phyloP scores from a whole-genome alignment of 1,139 yeast species.

The Kluyveromyces sp. region DNA sequence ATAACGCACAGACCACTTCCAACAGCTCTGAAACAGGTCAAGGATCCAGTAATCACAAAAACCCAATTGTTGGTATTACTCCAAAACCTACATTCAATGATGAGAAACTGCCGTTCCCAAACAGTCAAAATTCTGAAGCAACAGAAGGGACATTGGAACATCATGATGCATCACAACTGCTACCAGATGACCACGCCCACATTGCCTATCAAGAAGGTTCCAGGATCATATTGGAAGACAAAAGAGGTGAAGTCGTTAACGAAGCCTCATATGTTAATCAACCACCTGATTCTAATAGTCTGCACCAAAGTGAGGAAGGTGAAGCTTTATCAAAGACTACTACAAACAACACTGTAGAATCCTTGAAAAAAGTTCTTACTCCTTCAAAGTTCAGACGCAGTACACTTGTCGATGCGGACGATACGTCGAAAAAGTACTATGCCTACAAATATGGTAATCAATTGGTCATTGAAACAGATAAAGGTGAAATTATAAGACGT shows the following conservation, averaged over 20 bases:
- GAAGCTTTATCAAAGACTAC: slow-evolving; percentile 9
- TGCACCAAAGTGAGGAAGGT: slow-evolving; percentile 14
- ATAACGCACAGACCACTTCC: neutral
- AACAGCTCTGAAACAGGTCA: neutral
- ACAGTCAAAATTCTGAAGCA: neutral
- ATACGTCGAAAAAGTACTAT: slow-evolving; percentile 31
- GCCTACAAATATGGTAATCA: slow-evolving; percentile 64
- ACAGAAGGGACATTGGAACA: slow-evolving; percentile 2
- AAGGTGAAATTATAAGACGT: slow-evolving; percentile 83
- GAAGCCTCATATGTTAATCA: slow-evolving; percentile 22
- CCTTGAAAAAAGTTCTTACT: slow-evolving; percentile 16
- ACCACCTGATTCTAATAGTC: slow-evolving; percentile 17
- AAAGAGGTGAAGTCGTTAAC: slow-evolving; percentile 69
- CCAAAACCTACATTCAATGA: slow-evolving; percentile 16
- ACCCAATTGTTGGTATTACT: slow-evolving; percentile 12
- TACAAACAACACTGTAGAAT: slow-evolving; percentile 16
- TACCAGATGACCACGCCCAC: neutral
- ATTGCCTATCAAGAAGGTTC: slow-evolving; percentile 70
- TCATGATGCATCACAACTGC: slow-evolving; percentile 2
- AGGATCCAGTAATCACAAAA: neutral
- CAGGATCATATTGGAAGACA: slow-evolving; percentile 67
- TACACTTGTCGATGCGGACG: slow-evolving; percentile 8
- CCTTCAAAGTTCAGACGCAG: slow-evolving; percentile 11
- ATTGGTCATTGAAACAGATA: slow-evolving; percentile 79
- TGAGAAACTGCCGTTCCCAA: slow-evolving; percentile 13